These are phyloP conservation scores for Pisolithus microcarpus DNA, from an alignment of 768 basidiomycete species.

Conservation along the genomic window DNA sequence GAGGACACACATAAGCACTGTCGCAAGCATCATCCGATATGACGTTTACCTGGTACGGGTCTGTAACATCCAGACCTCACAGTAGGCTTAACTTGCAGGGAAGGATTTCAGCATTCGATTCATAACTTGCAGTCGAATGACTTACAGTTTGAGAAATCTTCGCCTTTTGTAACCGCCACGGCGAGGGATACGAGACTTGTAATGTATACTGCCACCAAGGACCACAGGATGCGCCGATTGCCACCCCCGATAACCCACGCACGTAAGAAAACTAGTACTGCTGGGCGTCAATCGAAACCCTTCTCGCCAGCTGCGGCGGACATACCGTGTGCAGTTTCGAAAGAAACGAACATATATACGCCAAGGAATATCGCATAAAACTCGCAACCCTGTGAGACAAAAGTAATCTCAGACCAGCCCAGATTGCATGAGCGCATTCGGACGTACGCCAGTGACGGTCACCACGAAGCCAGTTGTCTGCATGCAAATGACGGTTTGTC, in stretches of 20 bases:
- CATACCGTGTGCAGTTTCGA: background rate
- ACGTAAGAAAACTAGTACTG: background rate
- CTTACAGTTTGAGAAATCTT: background rate
- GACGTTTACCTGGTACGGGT: background rate
- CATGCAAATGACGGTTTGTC: conserved; percentile 1
- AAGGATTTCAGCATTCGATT: background rate
- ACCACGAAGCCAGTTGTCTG: background rate
- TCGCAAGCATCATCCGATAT: no score
- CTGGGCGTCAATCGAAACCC: background rate
- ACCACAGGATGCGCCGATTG: background rate
- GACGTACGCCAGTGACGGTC: background rate
- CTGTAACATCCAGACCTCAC: background rate
- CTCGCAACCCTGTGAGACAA: background rate
- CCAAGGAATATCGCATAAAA: background rate
- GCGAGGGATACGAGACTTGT: background rate
- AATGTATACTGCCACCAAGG: background rate
- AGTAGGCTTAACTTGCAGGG: background rate
- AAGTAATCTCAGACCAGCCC: background rate
- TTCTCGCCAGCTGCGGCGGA: background rate
- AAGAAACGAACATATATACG: background rate
- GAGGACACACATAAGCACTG: background rate
- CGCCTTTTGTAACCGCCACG: background rate
- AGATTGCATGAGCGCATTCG: background rate
- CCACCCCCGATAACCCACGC: background rate
- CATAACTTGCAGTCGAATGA: background rate